These are phyloP conservation scores for Candida frijolesensis DNA, from an alignment of 1,139 yeast species.

Conservation along the genomic window DNA sequence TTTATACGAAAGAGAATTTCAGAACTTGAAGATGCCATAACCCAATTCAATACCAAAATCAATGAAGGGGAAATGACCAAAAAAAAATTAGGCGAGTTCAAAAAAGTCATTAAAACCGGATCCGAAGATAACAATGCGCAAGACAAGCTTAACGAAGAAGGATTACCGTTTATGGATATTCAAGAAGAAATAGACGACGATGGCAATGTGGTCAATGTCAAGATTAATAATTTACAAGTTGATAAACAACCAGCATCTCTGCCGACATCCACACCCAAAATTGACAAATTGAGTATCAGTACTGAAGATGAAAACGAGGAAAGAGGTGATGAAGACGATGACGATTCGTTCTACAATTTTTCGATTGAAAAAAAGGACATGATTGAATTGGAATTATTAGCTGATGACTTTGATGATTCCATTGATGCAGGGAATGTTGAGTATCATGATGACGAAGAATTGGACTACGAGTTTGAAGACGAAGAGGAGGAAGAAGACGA, in stretches of 20 bases:
- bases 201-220: conserved; percentile 57
- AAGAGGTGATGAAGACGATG: conserved; percentile 18
- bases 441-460: conserved; percentile 43
- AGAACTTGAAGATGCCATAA: conserved; percentile 38
- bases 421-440: conserved; percentile 24
- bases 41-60: conserved; percentile 43
- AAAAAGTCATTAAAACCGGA: too few species aligned
- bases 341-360: background rate
- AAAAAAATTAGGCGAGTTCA: conserved; percentile 32
- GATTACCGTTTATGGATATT: conserved; percentile 73
- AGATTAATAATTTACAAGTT: conserved; percentile 24
- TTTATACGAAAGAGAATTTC: conserved; percentile 41
- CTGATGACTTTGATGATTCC: conserved; percentile 51
- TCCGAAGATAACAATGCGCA: conserved; percentile 10
- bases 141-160: conserved; percentile 34
- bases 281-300: conserved; percentile 37
- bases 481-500: conserved; percentile 32
- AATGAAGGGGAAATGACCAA: conserved; percentile 44
- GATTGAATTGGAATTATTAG: conserved; percentile 46
- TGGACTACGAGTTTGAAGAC: conserved; percentile 35
- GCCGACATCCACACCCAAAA: background rate
- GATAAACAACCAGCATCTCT: background rate
- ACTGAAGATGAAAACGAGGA: conserved; percentile 42
- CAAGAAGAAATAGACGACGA: conserved; percentile 84
- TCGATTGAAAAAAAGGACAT: conserved; percentile 30